Evolutionary conservation across 208 protist species (phyloP), one percentile per base, ranked within the genome.

Genomic region (Phytomonas francai): DNA sequence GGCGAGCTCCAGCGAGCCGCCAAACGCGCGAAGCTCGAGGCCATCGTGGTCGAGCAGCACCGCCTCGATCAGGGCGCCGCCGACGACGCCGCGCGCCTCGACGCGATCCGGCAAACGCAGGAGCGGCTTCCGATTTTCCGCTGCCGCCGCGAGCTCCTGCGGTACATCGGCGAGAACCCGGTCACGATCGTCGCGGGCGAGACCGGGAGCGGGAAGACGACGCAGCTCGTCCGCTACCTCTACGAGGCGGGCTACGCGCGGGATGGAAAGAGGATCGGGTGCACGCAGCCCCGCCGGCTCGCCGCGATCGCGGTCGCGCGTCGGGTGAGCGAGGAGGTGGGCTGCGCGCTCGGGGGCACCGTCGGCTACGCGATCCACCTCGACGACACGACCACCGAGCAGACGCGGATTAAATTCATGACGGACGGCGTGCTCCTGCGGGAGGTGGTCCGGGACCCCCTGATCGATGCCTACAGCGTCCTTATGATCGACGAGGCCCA

Each of bases 401-500:
- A 97, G 28, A 98, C 95, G n/a, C 61, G 70, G n/a, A 84, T 98
- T 9, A 95, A 97, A 68, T 98, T 97, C 76, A 95, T 98, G 87
- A 99, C 97, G 8, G 97, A 98, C 69, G 97, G 97, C 59, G 94
- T 99, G 70, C 83, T 99, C 22, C 79, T 99, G 25, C 88, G 97
- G 59, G 97, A 98, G 74, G 75, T 97, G 3, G 82, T 98, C 56
- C 72, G 84, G 11, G 95, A 98, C 74, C 77, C 88, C 1, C 62
- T 81, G 19, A 76, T 99, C 12, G 45, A 70, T 27, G 68, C 59
- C 51, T 99, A 99, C 81, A 95, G 81, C 68, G 89, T 98, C n/a
- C 92, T 99, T 57, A 98, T 99, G 36, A 84, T 99, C 6, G 99
- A 99, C 86, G 99, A 99, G 82, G 98, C 98, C 22, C 98, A 99